phyloP scores from a whole-genome alignment of 2,329 filamentous ascomycete genomes.

The Cladosporium sp. region DNA sequence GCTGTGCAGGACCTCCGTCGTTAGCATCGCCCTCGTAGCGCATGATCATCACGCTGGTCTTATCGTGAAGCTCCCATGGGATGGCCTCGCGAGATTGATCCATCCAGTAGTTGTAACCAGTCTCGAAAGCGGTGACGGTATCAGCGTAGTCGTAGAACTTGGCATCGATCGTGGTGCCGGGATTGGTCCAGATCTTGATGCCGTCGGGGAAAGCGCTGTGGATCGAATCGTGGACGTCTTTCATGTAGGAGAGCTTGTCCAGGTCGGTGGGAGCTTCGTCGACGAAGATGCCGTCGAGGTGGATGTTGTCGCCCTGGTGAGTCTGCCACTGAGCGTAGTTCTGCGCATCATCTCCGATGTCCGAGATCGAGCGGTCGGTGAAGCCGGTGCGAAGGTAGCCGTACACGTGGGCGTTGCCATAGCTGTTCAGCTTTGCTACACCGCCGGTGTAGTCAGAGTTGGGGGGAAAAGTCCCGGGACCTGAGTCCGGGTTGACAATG shows the following conservation, averaged over 20 bases:
- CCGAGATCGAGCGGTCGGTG: constrained; percentile 21
- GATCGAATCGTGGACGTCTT: constrained; percentile 9
- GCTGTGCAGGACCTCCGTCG: constrained; percentile 3
- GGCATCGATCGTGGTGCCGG: constrained; percentile 8
- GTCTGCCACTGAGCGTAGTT: constrained; percentile 18
- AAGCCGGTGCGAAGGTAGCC: constrained; percentile 29
- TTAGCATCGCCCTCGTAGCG: constrained; percentile 10
- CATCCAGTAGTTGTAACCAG: constrained; percentile 12
- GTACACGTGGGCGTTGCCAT: constrained; percentile 25
- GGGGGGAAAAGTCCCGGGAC: constrained; percentile 23
- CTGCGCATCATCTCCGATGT: constrained; percentile 18
- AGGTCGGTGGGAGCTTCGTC: constrained; percentile 24
- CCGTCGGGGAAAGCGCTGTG: constrained; percentile 4
- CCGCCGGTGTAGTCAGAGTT: constrained; percentile 23
- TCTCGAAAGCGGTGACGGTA: constrained; percentile 15
- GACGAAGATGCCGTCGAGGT: constrained; percentile 28
- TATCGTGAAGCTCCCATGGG: constrained; percentile 9
- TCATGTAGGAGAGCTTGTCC: constrained; percentile 13
- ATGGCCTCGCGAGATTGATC: constrained; percentile 7
- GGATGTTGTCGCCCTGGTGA: constrained; percentile 18
- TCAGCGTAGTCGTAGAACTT: constrained; percentile 14
- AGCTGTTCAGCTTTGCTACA: constrained; percentile 21
- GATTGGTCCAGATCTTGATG: constrained; percentile 13
- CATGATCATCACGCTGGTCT: constrained; percentile 14
- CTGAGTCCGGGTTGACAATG: constrained; percentile 28